Evolutionary conservation across 768 basidiomycete species (phyloP).

Genomic region (Clitopilus passeckerianus): DNA sequence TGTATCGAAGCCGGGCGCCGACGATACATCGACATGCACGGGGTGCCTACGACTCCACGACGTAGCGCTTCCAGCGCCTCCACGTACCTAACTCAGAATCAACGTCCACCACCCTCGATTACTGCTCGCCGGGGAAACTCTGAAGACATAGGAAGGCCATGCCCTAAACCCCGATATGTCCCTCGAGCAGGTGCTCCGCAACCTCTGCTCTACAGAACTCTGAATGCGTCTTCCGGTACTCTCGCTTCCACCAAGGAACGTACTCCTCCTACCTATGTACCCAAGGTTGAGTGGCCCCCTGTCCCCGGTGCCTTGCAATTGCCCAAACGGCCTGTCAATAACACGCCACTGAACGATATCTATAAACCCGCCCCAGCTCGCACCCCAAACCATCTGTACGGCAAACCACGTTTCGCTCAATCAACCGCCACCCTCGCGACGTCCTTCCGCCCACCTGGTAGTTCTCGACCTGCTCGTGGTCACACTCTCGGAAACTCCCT

Average conservation of each 20-base stretch:
- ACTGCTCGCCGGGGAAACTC: neutral
- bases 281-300: neutral
- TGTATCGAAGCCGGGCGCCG: neutral
- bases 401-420: neutral
- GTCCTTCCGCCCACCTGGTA: neutral
- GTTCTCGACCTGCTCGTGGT: neutral
- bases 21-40: neutral
- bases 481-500: neutral
- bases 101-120: neutral
- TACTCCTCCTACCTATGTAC: neutral
- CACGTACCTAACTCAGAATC: neutral
- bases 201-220: neutral
- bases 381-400: neutral
- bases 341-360: neutral
- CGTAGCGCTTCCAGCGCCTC: conserved; percentile 8
- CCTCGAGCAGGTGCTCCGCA: neutral
- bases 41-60: neutral
- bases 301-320: neutral
- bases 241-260: too few relatives aligned
- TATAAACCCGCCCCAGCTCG: neutral
- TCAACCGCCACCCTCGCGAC: neutral
- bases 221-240: neutral
- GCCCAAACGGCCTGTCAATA: neutral
- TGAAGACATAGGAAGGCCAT: neutral
- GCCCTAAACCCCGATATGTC: neutral